A percentile compares a stretch with the other conserved stretches of the same genome.
Evolutionary conservation across 2,329 filamentous ascomycete species (phyloP).

Genomic region (Fusarium sp.): DNA sequence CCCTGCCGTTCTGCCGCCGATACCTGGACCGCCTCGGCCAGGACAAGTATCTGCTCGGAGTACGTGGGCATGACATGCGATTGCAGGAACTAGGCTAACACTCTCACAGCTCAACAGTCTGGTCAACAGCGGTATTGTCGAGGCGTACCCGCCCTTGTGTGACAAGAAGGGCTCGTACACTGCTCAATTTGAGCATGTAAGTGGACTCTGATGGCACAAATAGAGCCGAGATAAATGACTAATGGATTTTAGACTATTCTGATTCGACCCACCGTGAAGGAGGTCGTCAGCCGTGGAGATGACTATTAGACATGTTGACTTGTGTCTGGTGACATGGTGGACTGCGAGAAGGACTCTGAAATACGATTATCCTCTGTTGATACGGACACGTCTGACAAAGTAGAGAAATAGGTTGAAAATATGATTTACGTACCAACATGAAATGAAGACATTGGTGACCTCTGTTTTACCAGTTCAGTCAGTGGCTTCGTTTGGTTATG

Average conservation of each 20-base stretch:
- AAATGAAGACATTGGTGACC: background rate
- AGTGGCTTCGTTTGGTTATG: background rate
- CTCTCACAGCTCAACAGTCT: conserved; percentile 78
- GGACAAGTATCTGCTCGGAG: conserved; percentile 91
- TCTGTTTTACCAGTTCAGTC: background rate
- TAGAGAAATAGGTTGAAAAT: conserved; percentile 9
- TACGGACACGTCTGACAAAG: conserved; percentile 15
- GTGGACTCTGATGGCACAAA: conserved; percentile 48
- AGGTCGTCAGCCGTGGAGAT: conserved; percentile 85
- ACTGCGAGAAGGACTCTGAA: conserved; percentile 42
- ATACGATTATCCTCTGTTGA: conserved; percentile 42
- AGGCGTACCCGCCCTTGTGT: conserved; percentile 87
- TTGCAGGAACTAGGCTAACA: conserved; percentile 30
- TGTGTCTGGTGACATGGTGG: conserved; percentile 4
- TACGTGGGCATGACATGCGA: conserved; percentile 54
- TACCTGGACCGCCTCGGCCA: conserved; percentile 94
- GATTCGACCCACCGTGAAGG: conserved; percentile 82
- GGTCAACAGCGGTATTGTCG: conserved; percentile 82
- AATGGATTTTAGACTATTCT: conserved; percentile 69
- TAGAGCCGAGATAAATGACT: conserved; percentile 12
- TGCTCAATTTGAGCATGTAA: conserved; percentile 92
- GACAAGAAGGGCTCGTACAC: conserved; percentile 96
- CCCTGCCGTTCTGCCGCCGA: conserved; percentile 86
- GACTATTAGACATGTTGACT: conserved; percentile 68
- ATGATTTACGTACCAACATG: conserved; percentile 9